phyloP scores from a whole-genome alignment of 768 basidiomycete genomes.

The Termitomyces eurrhizus region DNA sequence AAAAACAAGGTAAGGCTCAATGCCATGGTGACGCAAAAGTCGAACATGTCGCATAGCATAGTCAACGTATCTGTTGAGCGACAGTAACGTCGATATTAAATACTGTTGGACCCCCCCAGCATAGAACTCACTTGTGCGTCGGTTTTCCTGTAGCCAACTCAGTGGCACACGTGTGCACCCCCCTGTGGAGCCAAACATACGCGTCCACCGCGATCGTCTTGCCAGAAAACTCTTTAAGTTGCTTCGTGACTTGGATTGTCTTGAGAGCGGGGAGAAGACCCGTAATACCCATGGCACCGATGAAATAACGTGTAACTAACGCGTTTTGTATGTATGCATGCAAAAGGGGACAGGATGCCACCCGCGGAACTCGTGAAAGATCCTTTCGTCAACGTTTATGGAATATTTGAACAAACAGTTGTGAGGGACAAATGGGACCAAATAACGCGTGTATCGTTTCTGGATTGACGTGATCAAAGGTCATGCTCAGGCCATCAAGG shows the following conservation, averaged over 20 bases:
- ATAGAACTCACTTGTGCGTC: slow-evolving; percentile 70
- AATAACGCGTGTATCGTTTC: slow-evolving; percentile 7
- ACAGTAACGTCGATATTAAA: neutral
- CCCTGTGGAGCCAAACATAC: slow-evolving; percentile 92
- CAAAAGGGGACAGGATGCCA: neutral
- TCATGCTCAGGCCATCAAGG: neutral
- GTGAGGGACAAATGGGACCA: neutral
- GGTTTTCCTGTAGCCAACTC: slow-evolving; percentile 83
- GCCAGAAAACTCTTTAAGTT: slow-evolving; percentile 79
- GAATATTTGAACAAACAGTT: neutral
- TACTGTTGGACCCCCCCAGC: neutral
- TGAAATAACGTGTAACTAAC: neutral
- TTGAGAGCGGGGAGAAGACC: slow-evolving; percentile 89
- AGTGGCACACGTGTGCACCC: slow-evolving; percentile 84
- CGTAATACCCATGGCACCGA: slow-evolving; percentile 74
- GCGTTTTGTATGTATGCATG: slow-evolving; percentile 1
- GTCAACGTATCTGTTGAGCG: slow-evolving; percentile 77
- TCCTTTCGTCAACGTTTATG: neutral
- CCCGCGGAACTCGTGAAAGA: neutral
- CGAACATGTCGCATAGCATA: slow-evolving; percentile 93
- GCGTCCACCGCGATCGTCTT: slow-evolving; percentile 90
- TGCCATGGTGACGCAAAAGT: slow-evolving; percentile 77
- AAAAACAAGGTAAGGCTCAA: slow-evolving; percentile 90
- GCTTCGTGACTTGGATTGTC: slow-evolving; percentile 75
- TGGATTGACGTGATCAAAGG: neutral